phyloP scores from a whole-genome alignment of 805 yeast genomes.

The Cyberlindnera mississippiensis region DNA sequence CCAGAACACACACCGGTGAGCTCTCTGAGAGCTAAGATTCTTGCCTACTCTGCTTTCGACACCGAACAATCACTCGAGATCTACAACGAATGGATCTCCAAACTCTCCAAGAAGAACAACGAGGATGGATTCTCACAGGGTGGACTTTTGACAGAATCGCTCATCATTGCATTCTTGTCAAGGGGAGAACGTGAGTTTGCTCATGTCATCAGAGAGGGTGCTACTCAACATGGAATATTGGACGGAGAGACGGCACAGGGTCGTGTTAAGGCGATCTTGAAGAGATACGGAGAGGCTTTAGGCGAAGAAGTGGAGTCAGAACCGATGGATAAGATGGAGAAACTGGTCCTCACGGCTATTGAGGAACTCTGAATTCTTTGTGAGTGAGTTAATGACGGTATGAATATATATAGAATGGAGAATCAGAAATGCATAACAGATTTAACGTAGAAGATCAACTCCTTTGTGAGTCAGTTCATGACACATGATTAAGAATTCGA shows the following conservation, averaged over 20 bases:
- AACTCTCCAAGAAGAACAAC: slow-evolving; percentile 33
- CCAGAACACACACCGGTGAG: slow-evolving; percentile 25
- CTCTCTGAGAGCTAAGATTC: slow-evolving; percentile 37
- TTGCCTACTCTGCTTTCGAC: slow-evolving; percentile 39
- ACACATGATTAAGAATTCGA: too few relatives aligned
- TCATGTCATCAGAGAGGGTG: slow-evolving; percentile 45
- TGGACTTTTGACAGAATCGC: slow-evolving; percentile 43
- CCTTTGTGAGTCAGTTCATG: too few relatives aligned
- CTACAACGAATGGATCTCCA: slow-evolving; percentile 43
- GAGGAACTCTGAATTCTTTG: slow-evolving; percentile 7
- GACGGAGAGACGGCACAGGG: slow-evolving; percentile 38
- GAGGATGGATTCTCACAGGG: slow-evolving; percentile 36
- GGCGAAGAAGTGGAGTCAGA: slow-evolving; percentile 37
- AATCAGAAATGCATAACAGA: too few relatives aligned
- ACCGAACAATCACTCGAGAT: slow-evolving; percentile 37
- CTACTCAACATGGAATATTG: slow-evolving; percentile 35
- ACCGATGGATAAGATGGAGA: slow-evolving; percentile 10
- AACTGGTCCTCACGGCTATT: slow-evolving; percentile 19
- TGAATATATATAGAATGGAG: neutral
- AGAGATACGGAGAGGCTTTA: slow-evolving; percentile 48
- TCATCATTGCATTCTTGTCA: slow-evolving; percentile 40
- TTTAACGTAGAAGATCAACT: too few relatives aligned
- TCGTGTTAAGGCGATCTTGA: slow-evolving; percentile 39
- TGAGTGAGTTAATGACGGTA: too few relatives aligned
- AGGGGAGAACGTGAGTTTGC: slow-evolving; percentile 53